A percentile compares a stretch with the other conserved stretches of the same genome.
Conservation (phyloP, 768 basidiomycete genomes). For the Pluteus cervinus region DNA sequence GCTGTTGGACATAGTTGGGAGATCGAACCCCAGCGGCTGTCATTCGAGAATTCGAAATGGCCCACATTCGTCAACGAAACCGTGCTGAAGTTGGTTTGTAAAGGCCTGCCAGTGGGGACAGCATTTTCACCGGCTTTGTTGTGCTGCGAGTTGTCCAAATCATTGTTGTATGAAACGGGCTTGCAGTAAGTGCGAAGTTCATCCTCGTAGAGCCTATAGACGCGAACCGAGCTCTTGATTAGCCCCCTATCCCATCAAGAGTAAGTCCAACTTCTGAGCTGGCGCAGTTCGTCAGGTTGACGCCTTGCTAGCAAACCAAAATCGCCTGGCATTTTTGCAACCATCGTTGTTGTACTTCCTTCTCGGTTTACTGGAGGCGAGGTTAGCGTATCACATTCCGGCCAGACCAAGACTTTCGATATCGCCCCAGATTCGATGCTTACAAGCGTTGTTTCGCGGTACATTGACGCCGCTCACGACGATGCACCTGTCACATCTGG, state of each 20-base stretch:
- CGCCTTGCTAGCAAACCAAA: constrained; percentile 34
- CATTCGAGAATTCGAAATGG: constrained; percentile 39
- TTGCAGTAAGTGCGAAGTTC: constrained; percentile 34
- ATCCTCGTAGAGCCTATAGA: not conserved
- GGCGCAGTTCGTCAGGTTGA: not conserved
- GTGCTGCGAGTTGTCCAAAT: constrained; percentile 35
- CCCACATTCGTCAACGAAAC: constrained; percentile 21
- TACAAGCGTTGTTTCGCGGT: constrained; percentile 38
- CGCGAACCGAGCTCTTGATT: not conserved
- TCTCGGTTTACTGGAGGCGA: constrained; percentile 40
- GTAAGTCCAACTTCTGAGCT: constrained; percentile 15
- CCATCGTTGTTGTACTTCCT: constrained; percentile 40
- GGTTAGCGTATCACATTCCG: constrained; percentile 35
- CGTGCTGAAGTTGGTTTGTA: constrained; percentile 25
- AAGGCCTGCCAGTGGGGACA: constrained; percentile 28
- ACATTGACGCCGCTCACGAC: constrained; percentile 47
- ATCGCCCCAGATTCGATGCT: constrained; percentile 21
- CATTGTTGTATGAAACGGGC: constrained; percentile 42
- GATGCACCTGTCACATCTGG: constrained; percentile 43
- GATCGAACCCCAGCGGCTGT: constrained; percentile 32
- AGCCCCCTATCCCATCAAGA: constrained; percentile 43
- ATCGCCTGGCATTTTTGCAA: constrained; percentile 44
- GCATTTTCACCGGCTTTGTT: constrained; percentile 21
- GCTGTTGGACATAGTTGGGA: constrained; percentile 49
- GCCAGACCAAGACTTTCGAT: constrained; percentile 28